Evolutionary conservation across 495 filamentous ascomycete genomes (phyloP), one percentile per base, ranked within the genome.

Genomic region (Bathelium albidoporum): DNA sequence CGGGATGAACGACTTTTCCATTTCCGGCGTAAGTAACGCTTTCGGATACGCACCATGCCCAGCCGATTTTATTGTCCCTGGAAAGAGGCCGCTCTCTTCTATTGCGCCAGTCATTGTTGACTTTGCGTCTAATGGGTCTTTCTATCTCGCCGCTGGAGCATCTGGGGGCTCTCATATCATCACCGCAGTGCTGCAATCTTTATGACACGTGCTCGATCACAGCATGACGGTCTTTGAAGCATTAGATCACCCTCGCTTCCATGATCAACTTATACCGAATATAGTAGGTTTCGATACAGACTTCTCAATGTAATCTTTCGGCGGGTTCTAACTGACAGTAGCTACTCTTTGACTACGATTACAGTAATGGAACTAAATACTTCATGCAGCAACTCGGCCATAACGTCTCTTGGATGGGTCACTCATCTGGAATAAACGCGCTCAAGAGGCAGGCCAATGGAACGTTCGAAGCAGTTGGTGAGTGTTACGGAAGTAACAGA

Each of bases 111-210:
- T 85, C 29, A 93, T 96, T 32, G 87, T 87, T 41, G 87, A 88
- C 61, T 78, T 81, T 32, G 71, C 81, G n/a, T n/a, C n/a, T n/a
- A 85, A 92, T 68, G 81, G 83, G 2, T 80, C 79, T 2, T 72
- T 95, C 2, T 89, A 87, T 67, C 79, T 89, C 64, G 77, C 85
- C 20, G 82, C 88, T 18, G 92, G 89, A 1, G 84, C 89, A 0
- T 91, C 91, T 0, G 92, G 92, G 26, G 92, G 92, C 7, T 89
- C 85, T n/a, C 81, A 89, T 4, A 97, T 96, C 72, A 92, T 93
- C 73, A 95, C 89, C 0, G 78, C 89, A 0, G 93, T 88, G 0
- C 80, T 91, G 52, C 89, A 94, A 73, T 85, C 83, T 60, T 80
- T 92, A 26, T 86, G 87, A 68, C 80, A 90, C 68, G 77, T 89